These are phyloP conservation scores for Neopestalotiopsis sp. DNA, from an alignment of 2,329 filamentous ascomycete genomes.

Conservation along the genomic window DNA sequence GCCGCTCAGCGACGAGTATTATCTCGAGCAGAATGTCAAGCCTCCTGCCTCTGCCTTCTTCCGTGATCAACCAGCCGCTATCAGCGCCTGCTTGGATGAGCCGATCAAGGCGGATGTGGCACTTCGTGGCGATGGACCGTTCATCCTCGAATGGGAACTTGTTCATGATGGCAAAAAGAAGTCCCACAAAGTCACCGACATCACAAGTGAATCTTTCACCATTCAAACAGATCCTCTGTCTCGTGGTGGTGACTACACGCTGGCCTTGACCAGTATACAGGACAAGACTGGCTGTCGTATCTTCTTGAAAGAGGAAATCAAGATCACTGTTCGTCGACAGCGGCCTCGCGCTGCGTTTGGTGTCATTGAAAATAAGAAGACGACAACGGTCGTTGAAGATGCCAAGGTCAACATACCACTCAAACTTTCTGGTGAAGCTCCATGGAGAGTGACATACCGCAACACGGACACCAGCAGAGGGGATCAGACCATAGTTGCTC, in stretches of 20 bases:
- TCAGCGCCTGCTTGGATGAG: slow-evolving; percentile 83
- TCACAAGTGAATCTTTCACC: slow-evolving; percentile 66
- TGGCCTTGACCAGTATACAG: slow-evolving; percentile 84
- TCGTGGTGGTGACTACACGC: slow-evolving; percentile 87
- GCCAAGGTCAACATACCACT: slow-evolving; percentile 77
- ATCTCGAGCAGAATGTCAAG: slow-evolving; percentile 87
- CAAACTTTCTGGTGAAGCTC: slow-evolving; percentile 81
- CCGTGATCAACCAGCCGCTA: slow-evolving; percentile 55
- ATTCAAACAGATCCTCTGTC: slow-evolving; percentile 77
- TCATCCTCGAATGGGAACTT: slow-evolving; percentile 89
- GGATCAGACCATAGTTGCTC: slow-evolving; percentile 31
- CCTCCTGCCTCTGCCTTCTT: slow-evolving; percentile 85
- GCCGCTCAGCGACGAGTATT: slow-evolving; percentile 32
- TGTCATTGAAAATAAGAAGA: slow-evolving; percentile 78
- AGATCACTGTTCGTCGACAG: slow-evolving; percentile 86
- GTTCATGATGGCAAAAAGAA: slow-evolving; percentile 86
- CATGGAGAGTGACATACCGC: slow-evolving; percentile 81
- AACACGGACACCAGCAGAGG: slow-evolving; percentile 63
- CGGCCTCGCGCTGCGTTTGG: slow-evolving; percentile 88
- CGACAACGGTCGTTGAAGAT: slow-evolving; percentile 77
- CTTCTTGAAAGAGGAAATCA: slow-evolving; percentile 81
- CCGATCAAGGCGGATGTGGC: slow-evolving; percentile 75
- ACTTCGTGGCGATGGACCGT: slow-evolving; percentile 83
- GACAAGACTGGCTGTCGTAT: slow-evolving; percentile 88
- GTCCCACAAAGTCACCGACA: slow-evolving; percentile 67